phyloP scores from a whole-genome alignment of 495 filamentous ascomycete genomes.

The Peziza echinospora region DNA sequence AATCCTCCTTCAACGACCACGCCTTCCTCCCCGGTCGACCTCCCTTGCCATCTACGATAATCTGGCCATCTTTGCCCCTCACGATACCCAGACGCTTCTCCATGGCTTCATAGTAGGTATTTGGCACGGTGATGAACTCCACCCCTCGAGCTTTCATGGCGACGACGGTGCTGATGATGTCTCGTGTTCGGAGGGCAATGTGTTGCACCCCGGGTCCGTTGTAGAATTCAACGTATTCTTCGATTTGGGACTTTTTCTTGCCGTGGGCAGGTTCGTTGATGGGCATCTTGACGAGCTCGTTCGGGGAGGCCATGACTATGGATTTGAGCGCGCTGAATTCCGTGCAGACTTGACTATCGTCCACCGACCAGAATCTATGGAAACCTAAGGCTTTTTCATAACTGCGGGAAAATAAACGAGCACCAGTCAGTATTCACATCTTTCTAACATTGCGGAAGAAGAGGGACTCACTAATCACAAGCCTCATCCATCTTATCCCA shows the following conservation, averaged over 20 bases:
- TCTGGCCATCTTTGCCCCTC: conserved; percentile 3
- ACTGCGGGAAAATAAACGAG: conserved; percentile 21
- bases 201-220: conserved; percentile 70
- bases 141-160: conserved; percentile 60
- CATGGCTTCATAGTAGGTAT: conserved; percentile 65
- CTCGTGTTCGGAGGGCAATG: conserved; percentile 57
- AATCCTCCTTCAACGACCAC: conserved; percentile 33
- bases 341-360: conserved; percentile 70
- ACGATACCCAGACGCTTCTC: conserved; percentile 34
- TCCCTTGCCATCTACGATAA: background rate
- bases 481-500: conserved; percentile 71
- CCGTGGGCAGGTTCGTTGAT: conserved; percentile 87
- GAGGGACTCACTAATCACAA: conserved; percentile 43
- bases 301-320: conserved; percentile 72
- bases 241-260: conserved; percentile 71
- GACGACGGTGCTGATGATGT: conserved; percentile 54
- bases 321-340: conserved; percentile 68
- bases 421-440: background rate
- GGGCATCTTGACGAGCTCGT: conserved; percentile 77
- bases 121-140: conserved; percentile 70
- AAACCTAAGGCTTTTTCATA: conserved; percentile 80
- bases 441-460: conserved; percentile 2
- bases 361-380: conserved; percentile 87
- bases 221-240: conserved; percentile 81
- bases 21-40: background rate